Base-by-base conservation (phyloP, 75 land plant genomes). In the Selaginella moellendorffii region DNA sequence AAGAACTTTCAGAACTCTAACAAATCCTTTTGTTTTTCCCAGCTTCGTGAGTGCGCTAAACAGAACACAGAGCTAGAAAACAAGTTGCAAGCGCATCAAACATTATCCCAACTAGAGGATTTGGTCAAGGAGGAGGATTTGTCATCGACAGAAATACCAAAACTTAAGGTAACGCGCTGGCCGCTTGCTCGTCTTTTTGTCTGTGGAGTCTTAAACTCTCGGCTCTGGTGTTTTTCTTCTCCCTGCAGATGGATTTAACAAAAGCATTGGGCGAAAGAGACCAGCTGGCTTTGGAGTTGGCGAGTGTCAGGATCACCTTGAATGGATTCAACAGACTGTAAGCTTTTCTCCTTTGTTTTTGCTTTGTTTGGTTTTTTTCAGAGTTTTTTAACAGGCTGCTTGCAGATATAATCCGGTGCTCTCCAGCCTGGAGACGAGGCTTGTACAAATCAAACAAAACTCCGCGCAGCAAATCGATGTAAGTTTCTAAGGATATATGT, bases 261-360 rank as follows among this genome's bases (percentile, higher is more conserved):
- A 74, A 83, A 71, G 85, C 87, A 58, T 79, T 83, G 65, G 81
- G 81, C 61, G 74, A 77, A 68, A 76, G 75, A 1, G 98, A 92
- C 72, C 78, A 81, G 74, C 82, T 85, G 27, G 79, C 86, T 24
- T 75, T 76, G 30, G 78, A 78, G 30, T 80, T 81, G 31, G 82
- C 82, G 58, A 93, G 71, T 54, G 73, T 83, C 5, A 71, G 72
- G n/a, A 89, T 85, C 69, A 82, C 86, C 31, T 78, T 78, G 29
- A 80, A 75, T 53, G 65, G 73, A 30, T 81, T 92, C 27, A 67
- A 74, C 28, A 77, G 80, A 66, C 54, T 80, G 95, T 92, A 78
- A 70, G 67, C 22, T 27, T 19, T 70, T 51, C 8, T 0, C 8
- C 1, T 65, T 1, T 64, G 46, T 36, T 18, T 53, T 2, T 66